Conservation (phyloP, 495 filamentous ascomycete genomes). For the Saxophila tyrrhenica region DNA sequence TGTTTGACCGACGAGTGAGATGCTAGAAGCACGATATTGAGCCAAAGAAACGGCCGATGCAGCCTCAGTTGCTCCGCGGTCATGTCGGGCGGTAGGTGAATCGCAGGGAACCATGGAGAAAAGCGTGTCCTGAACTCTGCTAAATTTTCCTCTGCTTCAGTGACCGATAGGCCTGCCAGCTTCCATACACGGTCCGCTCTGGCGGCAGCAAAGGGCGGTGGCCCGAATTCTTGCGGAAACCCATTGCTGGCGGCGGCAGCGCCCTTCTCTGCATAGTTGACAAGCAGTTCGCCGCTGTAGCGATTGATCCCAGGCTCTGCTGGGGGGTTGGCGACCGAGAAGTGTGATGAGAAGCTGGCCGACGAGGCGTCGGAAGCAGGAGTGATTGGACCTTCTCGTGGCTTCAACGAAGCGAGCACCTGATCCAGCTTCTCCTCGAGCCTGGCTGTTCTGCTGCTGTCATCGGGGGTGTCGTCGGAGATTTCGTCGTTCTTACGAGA, state of each 20-base stretch:
- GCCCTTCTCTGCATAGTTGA: not conserved
- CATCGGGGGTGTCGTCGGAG: not conserved
- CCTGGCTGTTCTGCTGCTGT: not conserved
- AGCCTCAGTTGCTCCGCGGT: not conserved
- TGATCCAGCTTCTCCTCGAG: conserved; percentile 4
- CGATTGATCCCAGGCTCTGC: not conserved
- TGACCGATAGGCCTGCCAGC: not conserved
- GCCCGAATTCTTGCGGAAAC: not conserved
- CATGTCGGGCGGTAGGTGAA: not conserved
- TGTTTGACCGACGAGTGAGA: not conserved
- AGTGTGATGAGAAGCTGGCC: too few relatives aligned
- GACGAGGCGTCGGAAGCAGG: not conserved
- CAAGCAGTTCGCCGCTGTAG: not conserved
- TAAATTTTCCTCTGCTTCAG: not conserved
- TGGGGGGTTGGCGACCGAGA: too few relatives aligned
- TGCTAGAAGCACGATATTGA: not conserved
- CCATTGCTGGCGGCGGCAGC: not conserved
- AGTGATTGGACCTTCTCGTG: not conserved
- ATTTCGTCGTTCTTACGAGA: not conserved
- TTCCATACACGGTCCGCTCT: not conserved
- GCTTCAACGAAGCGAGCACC: not conserved
- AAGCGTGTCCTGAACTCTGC: not conserved
- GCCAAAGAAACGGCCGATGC: conserved; percentile 3
- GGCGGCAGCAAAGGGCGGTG: not conserved
- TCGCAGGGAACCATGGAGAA: not conserved